These are phyloP conservation scores for Hamamelis virginiana DNA, from an alignment of 164 flowering plant species.

Conservation along the genomic window DNA sequence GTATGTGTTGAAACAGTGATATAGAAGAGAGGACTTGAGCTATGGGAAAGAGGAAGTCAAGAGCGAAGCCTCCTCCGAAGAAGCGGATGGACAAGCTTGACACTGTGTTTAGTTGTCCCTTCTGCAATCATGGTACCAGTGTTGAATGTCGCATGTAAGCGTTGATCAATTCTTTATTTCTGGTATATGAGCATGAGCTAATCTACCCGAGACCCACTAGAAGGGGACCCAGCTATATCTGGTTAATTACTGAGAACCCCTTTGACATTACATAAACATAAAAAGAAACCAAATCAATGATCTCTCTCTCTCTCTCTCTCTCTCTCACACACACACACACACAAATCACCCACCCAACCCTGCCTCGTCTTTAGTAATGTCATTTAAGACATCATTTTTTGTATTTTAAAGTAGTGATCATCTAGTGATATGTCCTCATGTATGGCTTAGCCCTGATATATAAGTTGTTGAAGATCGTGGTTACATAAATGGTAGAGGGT, in stretches of 20 bases:
- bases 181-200: neutral
- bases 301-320: neutral
- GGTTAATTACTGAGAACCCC: too few relatives aligned
- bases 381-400: neutral
- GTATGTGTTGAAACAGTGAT: slow-evolving; percentile 4
- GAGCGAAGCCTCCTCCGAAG: slow-evolving; percentile 65
- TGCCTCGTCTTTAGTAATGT: too few relatives aligned
- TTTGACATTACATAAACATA: too few relatives aligned
- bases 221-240: too few relatives aligned
- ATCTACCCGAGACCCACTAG: too few relatives aligned
- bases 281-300: too few relatives aligned
- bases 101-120: slow-evolving; percentile 90
- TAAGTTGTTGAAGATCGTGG: neutral
- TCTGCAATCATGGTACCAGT: slow-evolving; percentile 70
- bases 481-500: neutral
- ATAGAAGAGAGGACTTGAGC: slow-evolving; percentile 3
- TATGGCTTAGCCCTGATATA: neutral
- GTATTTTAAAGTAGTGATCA: neutral
- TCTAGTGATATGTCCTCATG: neutral
- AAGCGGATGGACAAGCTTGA: slow-evolving; percentile 92
- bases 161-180: neutral
- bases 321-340: too few relatives aligned
- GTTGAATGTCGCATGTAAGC: slow-evolving; percentile 88
- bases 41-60: slow-evolving; percentile 73
- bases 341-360: too few relatives aligned